Percentiles rank a stretch among this genome's conserved stretches.
phyloP scores from a whole-genome alignment of 2,329 filamentous ascomycete species.

The Cladobotryum mycophilum region DNA sequence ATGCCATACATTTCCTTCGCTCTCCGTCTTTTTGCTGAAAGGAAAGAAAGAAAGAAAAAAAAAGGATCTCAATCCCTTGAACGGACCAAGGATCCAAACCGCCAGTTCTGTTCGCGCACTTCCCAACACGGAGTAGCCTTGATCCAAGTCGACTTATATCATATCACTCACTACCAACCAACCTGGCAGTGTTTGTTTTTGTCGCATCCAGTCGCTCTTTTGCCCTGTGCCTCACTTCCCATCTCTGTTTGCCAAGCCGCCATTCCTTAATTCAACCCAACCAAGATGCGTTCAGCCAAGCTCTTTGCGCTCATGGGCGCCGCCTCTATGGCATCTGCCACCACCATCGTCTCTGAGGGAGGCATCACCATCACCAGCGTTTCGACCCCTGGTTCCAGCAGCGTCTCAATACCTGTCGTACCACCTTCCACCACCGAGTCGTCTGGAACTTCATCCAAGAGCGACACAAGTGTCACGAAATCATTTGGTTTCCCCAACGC shows the following conservation, averaged over 20 bases:
- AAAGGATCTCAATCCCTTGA: no score
- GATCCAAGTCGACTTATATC: no score
- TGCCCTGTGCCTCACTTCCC: neutral
- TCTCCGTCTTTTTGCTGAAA: no score
- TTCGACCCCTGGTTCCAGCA: conserved; percentile 2
- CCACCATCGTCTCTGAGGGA: neutral
- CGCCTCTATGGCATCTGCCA: conserved; percentile 12
- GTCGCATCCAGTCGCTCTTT: neutral
- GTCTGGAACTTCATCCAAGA: neutral
- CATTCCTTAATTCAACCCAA: neutral
- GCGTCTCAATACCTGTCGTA: conserved; percentile 1
- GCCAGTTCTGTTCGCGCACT: no score
- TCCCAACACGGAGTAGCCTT: no score
- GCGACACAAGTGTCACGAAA: neutral
- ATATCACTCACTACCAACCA: no score
- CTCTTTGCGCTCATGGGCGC: conserved; percentile 12
- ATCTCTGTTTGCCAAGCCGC: conserved; percentile 2
- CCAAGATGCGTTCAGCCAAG: conserved; percentile 16
- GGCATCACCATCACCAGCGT: neutral
- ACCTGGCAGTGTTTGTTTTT: no score
- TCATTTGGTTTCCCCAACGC: conserved; percentile 7
- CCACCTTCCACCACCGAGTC: conserved; percentile 4
- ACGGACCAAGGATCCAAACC: no score
- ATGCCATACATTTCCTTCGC: no score
- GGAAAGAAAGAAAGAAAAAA: no score